A percentile compares a stretch with the other conserved stretches of the same genome.
Conservation (phyloP, 495 filamentous ascomycete genomes). For the Aspergillus kassunensis region DNA sequence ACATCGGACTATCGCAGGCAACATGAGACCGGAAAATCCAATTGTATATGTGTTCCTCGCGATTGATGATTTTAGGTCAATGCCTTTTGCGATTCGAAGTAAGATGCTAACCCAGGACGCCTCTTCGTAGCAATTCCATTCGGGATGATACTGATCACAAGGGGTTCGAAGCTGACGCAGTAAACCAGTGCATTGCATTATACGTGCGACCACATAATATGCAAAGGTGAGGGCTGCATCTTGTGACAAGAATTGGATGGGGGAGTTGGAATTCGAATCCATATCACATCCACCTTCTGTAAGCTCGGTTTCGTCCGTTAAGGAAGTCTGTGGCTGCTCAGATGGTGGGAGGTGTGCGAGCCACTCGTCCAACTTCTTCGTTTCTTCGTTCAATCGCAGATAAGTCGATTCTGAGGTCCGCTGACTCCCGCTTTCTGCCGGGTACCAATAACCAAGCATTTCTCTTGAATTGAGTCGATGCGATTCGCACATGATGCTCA, state of each 20-base stretch:
- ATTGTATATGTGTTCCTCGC: slow-evolving; percentile 28
- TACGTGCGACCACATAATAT: slow-evolving; percentile 24
- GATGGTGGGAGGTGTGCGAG: slow-evolving; percentile 16
- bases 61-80: slow-evolving; percentile 14
- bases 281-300: background rate
- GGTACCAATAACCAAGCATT: slow-evolving; percentile 17
- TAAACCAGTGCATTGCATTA: slow-evolving; percentile 25
- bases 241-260: slow-evolving; percentile 21
- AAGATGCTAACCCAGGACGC: slow-evolving; percentile 19
- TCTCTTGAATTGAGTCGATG: slow-evolving; percentile 22
- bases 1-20: slow-evolving; percentile 24
- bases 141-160: background rate
- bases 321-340: slow-evolving; percentile 12
- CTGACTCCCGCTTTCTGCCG: background rate
- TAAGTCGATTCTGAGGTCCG: background rate
- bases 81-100: slow-evolving; percentile 22
- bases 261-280: background rate
- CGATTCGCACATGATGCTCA: slow-evolving; percentile 30
- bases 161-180: slow-evolving; percentile 3
- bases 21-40: slow-evolving; percentile 27
- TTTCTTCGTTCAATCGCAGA: slow-evolving; percentile 6
- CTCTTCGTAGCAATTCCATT: slow-evolving; percentile 9
- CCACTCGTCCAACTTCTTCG: slow-evolving; percentile 20
- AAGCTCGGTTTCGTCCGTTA: background rate
- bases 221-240: slow-evolving; percentile 28